These are phyloP conservation scores for Pyrenopolyporus hunteri DNA, from an alignment of 495 filamentous ascomycete species.

Conservation along the genomic window DNA sequence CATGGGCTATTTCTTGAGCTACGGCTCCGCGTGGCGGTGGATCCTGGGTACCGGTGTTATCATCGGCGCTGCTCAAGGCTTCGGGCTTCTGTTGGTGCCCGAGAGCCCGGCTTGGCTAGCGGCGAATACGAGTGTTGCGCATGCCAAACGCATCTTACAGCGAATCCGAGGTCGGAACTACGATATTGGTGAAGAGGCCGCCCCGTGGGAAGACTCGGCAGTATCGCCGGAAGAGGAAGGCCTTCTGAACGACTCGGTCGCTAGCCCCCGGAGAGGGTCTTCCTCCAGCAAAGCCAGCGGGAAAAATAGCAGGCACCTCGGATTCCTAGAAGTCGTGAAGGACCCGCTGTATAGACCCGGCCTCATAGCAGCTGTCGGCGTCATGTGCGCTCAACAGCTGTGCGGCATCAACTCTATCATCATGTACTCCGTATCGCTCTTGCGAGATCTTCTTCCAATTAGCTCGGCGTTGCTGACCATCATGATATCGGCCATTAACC, in stretches of 20 bases:
- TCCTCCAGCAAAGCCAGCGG: constrained; percentile 53
- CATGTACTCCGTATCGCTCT: constrained; percentile 94
- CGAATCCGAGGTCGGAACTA: constrained; percentile 72
- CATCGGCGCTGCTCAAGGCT: constrained; percentile 67
- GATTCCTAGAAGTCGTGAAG: constrained; percentile 68
- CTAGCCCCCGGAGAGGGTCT: constrained; percentile 36
- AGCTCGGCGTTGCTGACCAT: constrained; percentile 82
- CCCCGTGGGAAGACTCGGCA: constrained; percentile 60
- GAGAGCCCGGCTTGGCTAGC: constrained; percentile 90
- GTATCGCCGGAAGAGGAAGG: constrained; percentile 54
- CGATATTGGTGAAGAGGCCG: constrained; percentile 77
- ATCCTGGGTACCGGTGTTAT: constrained; percentile 77
- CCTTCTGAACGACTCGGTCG: constrained; percentile 47
- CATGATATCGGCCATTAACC: constrained; percentile 82
- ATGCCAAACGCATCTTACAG: constrained; percentile 71
- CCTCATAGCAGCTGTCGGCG: constrained; percentile 81
- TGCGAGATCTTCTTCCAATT: constrained; percentile 76
- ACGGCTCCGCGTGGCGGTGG: constrained; percentile 77
- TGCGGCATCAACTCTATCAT: constrained; percentile 95
- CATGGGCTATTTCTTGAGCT: constrained; percentile 84
- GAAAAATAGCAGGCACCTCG: constrained; percentile 56
- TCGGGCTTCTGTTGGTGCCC: constrained; percentile 71
- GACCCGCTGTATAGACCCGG: constrained; percentile 74
- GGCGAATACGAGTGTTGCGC: constrained; percentile 63
- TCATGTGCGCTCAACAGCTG: constrained; percentile 94